phyloP scores from a whole-genome alignment of 805 yeast genomes.

The Lipomyces anomalus region DNA sequence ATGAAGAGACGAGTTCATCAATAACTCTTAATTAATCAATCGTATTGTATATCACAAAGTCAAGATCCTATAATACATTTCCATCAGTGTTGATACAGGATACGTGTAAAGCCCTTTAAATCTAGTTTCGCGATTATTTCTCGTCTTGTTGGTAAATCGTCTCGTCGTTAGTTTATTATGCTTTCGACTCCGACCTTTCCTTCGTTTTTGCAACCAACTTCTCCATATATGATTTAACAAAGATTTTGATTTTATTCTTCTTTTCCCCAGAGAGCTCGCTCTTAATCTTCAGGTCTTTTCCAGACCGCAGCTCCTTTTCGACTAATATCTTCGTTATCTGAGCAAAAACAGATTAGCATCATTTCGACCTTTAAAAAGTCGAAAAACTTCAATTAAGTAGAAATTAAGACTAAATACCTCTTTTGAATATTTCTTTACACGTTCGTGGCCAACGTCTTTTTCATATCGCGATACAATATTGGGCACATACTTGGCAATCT shows the following conservation, averaged over 20 bases:
- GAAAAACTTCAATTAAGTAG: too few species aligned
- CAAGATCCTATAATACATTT: too few species aligned
- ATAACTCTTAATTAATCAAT: too few species aligned
- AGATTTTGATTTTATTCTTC: slow-evolving; percentile 61
- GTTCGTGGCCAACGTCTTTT: slow-evolving; percentile 60
- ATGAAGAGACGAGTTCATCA: too few species aligned
- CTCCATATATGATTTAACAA: slow-evolving; percentile 59
- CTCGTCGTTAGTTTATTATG: slow-evolving; percentile 8
- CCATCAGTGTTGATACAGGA: too few species aligned
- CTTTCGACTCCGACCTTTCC: slow-evolving; percentile 39
- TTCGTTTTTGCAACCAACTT: slow-evolving; percentile 39
- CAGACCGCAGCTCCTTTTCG: slow-evolving; percentile 55
- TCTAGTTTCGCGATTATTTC: too few species aligned
- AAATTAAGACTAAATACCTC: too few species aligned
- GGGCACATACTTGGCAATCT: slow-evolving; percentile 73
- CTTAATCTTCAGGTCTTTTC: slow-evolving; percentile 38
- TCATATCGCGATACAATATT: slow-evolving; percentile 62
- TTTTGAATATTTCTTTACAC: slow-evolving; percentile 68
- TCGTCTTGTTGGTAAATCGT: too few species aligned
- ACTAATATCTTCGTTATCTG: slow-evolving; percentile 56
- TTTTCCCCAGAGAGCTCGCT: slow-evolving; percentile 57
- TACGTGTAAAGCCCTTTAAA: too few species aligned
- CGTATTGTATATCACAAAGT: too few species aligned
- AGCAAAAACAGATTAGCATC: background rate
- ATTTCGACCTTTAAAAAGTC: too few species aligned